These are phyloP conservation scores for Carpinus fangiana DNA, from an alignment of 306 rosid species.

Conservation along the genomic window DNA sequence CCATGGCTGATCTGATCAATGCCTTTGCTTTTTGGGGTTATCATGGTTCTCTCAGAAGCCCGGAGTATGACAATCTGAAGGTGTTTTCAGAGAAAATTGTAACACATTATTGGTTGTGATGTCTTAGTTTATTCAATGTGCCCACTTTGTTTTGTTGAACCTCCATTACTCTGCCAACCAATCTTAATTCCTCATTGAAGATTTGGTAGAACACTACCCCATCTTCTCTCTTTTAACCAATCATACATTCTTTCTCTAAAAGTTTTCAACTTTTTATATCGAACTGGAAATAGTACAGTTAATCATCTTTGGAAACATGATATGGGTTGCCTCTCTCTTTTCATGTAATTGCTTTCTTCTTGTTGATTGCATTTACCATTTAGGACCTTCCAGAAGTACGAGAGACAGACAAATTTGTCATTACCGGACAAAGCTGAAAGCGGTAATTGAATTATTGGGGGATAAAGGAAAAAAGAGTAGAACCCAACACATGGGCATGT, in stretches of 20 bases:
- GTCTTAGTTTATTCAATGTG: slow-evolving; percentile 19
- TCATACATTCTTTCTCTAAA: slow-evolving; percentile 20
- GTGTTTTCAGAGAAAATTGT: slow-evolving; percentile 3
- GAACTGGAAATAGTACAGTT: slow-evolving; percentile 28
- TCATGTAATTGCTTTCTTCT: slow-evolving; percentile 23
- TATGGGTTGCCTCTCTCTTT: slow-evolving; percentile 28
- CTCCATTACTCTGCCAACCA: slow-evolving; percentile 28
- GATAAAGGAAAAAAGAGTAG: slow-evolving; percentile 9
- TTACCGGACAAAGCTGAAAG: slow-evolving; percentile 37
- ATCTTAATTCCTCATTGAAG: slow-evolving; percentile 14
- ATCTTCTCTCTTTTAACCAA: slow-evolving; percentile 11
- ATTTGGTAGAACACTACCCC: slow-evolving; percentile 7
- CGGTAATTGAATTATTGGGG: slow-evolving; percentile 29
- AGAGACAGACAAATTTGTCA: slow-evolving; percentile 45
- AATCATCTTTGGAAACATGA: slow-evolving; percentile 21
- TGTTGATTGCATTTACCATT: slow-evolving; percentile 46
- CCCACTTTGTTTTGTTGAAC: slow-evolving; percentile 20
- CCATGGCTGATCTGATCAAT: slow-evolving; percentile 30
- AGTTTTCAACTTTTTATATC: slow-evolving; percentile 31
- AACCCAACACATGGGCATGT: slow-evolving; percentile 37
- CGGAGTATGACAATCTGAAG: slow-evolving; percentile 8
- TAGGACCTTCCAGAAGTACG: slow-evolving; percentile 55
- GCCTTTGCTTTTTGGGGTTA: slow-evolving; percentile 11
- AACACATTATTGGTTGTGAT: neutral
- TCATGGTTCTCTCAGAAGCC: slow-evolving; percentile 20